phyloP scores from a whole-genome alignment of 1,284 basidiomycete species.

The Marasmius oreades region DNA sequence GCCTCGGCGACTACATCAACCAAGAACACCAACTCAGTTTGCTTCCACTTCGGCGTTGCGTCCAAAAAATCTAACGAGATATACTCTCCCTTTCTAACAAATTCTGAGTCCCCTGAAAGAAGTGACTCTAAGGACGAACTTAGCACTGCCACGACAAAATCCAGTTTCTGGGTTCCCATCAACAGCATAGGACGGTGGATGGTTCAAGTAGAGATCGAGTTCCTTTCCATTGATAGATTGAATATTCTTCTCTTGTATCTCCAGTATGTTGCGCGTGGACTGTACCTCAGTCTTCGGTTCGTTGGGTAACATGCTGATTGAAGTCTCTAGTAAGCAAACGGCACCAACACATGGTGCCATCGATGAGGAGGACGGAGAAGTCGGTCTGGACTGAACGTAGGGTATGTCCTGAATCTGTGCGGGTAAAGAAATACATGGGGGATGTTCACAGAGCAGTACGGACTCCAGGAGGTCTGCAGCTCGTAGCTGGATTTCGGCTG shows the following conservation, averaged over 20 bases:
- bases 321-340: constrained; percentile 52
- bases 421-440: neutral
- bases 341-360: constrained; percentile 42
- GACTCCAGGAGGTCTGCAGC: constrained; percentile 39
- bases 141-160: constrained; percentile 48
- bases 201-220: constrained; percentile 36
- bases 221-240: constrained; percentile 30
- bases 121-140: constrained; percentile 6
- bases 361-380: neutral
- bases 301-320: constrained; percentile 43
- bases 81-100: constrained; percentile 40
- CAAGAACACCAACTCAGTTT: constrained; percentile 41
- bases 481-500: constrained; percentile 26
- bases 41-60: constrained; percentile 21
- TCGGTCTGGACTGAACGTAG: neutral
- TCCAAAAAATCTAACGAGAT: constrained; percentile 42
- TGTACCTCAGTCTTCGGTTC: constrained; percentile 21
- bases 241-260: constrained; percentile 34
- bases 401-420: neutral
- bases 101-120: constrained; percentile 15
- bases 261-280: constrained; percentile 36
- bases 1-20: constrained; percentile 36
- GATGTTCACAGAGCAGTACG: constrained; percentile 17
- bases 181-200: constrained; percentile 53
- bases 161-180: constrained; percentile 45